Evolutionary conservation across 805 yeast genomes (phyloP), one percentile per base, ranked within the genome.

Genomic region (Pichia insulana): DNA sequence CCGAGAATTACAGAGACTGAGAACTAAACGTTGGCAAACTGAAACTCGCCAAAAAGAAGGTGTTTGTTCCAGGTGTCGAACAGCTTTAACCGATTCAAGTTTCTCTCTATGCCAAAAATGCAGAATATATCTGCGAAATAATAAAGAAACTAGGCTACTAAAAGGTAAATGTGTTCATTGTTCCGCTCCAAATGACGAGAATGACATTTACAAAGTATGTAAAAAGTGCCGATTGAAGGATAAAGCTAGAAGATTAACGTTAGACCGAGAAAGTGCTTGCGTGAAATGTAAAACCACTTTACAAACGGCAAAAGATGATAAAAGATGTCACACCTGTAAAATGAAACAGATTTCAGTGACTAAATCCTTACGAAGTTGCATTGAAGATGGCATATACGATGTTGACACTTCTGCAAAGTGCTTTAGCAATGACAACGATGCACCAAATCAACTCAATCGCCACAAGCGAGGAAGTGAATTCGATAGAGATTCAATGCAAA

Each of bases 141-240:
- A 77, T 37, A 80, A 80, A 52, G 76, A 77, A 0, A 69, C 67
- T 41, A 63, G 86, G 33, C 81, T 76, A 6, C 75, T 76, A 11
- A 71, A 69, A 49, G 85, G 86, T 1, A 71, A 71, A 51, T 80
- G 86, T 61, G 82, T 80, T 13, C 85, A 80, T 53, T 80, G 86
- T 47, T 67, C 78, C 1, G 83, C 83, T 2, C 77, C 79, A 7
- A 69, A 69, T 41, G 52, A 60, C 15, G 56, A 68, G 7, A 69
- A 66, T 42, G 64, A 70, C 1, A 67, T 65, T 40, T 79, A 64
- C 58, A 79, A 78, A 54, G 85, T 80, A n/a, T 80, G 86, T 54
- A 63, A 69, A 45, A 62, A 83, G 48, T 80, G 86, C 56, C 65
- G 85, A 44, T 73, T 68, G 37, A 77, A 75, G 50, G 85, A 78